phyloP scores from a whole-genome alignment of 2,329 filamentous ascomycete genomes.

The Cercospora nicotianae region DNA sequence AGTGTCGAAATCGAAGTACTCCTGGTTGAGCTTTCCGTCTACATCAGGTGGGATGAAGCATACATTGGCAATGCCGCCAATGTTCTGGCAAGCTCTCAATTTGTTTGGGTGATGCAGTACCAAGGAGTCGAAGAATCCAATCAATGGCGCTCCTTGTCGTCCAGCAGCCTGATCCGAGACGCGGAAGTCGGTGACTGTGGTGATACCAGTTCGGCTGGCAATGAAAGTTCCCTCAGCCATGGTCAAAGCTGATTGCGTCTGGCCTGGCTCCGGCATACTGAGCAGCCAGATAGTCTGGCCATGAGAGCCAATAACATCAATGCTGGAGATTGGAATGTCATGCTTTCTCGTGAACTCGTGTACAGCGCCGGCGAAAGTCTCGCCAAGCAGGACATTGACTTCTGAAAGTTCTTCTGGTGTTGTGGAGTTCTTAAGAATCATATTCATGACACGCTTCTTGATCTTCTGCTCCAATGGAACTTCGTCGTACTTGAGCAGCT shows the following conservation, averaged over 20 bases:
- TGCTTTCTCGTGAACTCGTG: constrained; percentile 51
- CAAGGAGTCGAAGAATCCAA: constrained; percentile 59
- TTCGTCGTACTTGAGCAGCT: constrained; percentile 58
- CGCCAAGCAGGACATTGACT: constrained; percentile 59
- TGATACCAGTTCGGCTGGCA: constrained; percentile 57
- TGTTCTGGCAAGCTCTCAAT: constrained; percentile 61
- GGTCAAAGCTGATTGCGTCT: constrained; percentile 52
- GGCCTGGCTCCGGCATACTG: constrained; percentile 53
- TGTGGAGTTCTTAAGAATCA: constrained; percentile 57
- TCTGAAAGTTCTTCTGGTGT: constrained; percentile 57
- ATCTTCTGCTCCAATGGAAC: constrained; percentile 55
- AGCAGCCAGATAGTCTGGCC: constrained; percentile 61
- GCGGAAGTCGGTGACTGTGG: constrained; percentile 60
- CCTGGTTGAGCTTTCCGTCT: constrained; percentile 33
- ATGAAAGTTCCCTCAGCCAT: constrained; percentile 61
- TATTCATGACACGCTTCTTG: constrained; percentile 58
- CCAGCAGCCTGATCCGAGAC: constrained; percentile 59
- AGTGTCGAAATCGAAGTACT: constrained; percentile 37
- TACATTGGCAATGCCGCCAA: constrained; percentile 62
- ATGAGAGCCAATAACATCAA: constrained; percentile 59
- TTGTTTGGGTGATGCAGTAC: constrained; percentile 58
- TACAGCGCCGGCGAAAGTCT: constrained; percentile 57
- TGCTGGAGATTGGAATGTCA: constrained; percentile 36
- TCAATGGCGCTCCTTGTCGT: constrained; percentile 57
- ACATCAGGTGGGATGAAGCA: constrained; percentile 58